phyloP scores from a whole-genome alignment of 805 yeast genomes.

The Candida nemodendra region DNA sequence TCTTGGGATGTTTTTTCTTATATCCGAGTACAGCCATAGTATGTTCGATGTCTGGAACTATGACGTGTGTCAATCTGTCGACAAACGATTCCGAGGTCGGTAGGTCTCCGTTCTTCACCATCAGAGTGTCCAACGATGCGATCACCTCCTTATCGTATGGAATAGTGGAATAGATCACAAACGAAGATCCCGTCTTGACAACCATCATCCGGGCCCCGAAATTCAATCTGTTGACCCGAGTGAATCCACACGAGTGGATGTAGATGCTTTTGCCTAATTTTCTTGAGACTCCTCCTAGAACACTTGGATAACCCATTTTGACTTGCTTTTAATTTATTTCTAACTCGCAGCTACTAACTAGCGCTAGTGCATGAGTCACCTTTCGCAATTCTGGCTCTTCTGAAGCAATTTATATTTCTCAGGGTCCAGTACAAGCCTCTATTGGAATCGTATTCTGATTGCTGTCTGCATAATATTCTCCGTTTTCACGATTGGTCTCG shows the following conservation, averaged over 20 bases:
- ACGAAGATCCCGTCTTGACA: slow-evolving; percentile 29
- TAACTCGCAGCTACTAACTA: too few species aligned
- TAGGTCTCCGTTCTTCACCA: slow-evolving; percentile 25
- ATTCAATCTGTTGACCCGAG: slow-evolving; percentile 26
- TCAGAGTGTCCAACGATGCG: slow-evolving; percentile 34
- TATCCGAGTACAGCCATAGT: slow-evolving; percentile 59
- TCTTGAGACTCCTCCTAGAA: slow-evolving; percentile 41
- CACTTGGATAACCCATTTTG: slow-evolving; percentile 39
- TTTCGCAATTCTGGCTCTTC: too few species aligned
- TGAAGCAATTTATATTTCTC: too few species aligned
- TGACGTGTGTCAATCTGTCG: slow-evolving; percentile 44
- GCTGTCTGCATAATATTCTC: too few species aligned
- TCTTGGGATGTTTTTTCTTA: slow-evolving; percentile 47
- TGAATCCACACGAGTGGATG: slow-evolving; percentile 38
- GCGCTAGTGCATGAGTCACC: too few species aligned
- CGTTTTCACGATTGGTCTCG: too few species aligned
- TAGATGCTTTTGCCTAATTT: slow-evolving; percentile 29
- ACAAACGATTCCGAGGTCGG: slow-evolving; percentile 34
- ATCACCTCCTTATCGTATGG: slow-evolving; percentile 51
- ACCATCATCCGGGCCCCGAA: slow-evolving; percentile 43
- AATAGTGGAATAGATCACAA: slow-evolving; percentile 56
- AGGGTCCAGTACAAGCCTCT: too few species aligned
- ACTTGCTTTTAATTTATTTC: neutral
- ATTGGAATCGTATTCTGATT: too few species aligned
- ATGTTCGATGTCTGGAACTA: slow-evolving; percentile 66